Conservation (phyloP, 1,284 basidiomycete genomes). For the Chalciporus sp. region DNA sequence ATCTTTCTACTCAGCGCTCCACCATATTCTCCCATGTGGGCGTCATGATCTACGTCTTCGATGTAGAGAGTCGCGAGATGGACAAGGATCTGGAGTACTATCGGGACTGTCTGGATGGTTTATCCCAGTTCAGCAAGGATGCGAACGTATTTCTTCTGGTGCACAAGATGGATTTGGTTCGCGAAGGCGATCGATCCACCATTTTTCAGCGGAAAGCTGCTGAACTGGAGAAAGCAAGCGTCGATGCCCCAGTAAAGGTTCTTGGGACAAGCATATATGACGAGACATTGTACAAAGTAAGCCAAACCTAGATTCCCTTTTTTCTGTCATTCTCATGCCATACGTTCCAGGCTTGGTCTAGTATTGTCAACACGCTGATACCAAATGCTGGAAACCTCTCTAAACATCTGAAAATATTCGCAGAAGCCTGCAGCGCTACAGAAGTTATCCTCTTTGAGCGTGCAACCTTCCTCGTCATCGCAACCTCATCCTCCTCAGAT, state of each 20-base stretch:
- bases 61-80: slow-evolving; percentile 79
- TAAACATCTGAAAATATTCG: slow-evolving; percentile 83
- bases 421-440: slow-evolving; percentile 83
- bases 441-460: slow-evolving; percentile 97
- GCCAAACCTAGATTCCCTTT: slow-evolving; percentile 21
- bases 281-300: slow-evolving; percentile 93
- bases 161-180: slow-evolving; percentile 94
- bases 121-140: slow-evolving; percentile 76
- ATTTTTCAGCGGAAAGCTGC: slow-evolving; percentile 70
- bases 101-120: slow-evolving; percentile 79
- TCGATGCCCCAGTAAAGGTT: slow-evolving; percentile 58
- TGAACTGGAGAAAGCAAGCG: slow-evolving; percentile 70
- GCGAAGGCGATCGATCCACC: slow-evolving; percentile 55
- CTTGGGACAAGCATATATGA: slow-evolving; percentile 99
- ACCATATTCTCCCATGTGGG: slow-evolving; percentile 96
- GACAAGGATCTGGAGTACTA: slow-evolving; percentile 86
- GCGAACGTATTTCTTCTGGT: slow-evolving; percentile 90
- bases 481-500: slow-evolving; percentile 56
- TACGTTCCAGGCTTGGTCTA: slow-evolving; percentile 86
- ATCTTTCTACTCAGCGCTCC: slow-evolving; percentile 85
- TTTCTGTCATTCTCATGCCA: slow-evolving; percentile 7
- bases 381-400: slow-evolving; percentile 92
- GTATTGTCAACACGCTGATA: slow-evolving; percentile 95
- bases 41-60: slow-evolving; percentile 98
- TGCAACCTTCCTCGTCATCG: slow-evolving; percentile 97